Percentiles rank a stretch among this genome's conserved stretches.
These are phyloP conservation scores for Xerocomus spinulosus DNA, from an alignment of 768 basidiomycete species.

Conservation along the genomic window DNA sequence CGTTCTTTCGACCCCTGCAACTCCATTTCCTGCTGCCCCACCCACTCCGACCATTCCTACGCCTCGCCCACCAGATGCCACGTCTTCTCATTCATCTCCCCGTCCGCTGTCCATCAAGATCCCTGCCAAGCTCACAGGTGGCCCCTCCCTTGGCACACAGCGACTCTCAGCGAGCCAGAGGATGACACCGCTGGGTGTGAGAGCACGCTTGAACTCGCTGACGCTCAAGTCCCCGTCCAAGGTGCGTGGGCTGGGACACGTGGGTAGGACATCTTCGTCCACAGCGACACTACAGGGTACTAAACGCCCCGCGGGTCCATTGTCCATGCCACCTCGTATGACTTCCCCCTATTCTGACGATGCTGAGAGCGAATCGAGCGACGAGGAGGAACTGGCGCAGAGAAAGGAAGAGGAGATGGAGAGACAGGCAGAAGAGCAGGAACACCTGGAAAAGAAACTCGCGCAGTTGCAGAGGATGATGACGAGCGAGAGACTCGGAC, in stretches of 20 bases:
- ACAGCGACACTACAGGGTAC: constrained; percentile 63
- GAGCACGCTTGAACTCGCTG: constrained; percentile 68
- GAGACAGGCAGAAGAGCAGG: constrained; percentile 60
- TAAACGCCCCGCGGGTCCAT: constrained; percentile 23
- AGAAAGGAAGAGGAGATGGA: constrained; percentile 68
- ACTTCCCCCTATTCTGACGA: constrained; percentile 51
- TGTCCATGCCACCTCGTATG: constrained; percentile 34
- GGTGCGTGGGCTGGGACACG: constrained; percentile 9
- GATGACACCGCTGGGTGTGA: constrained; percentile 56
- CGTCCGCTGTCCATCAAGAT: constrained; percentile 26
- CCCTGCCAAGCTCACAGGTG: constrained; percentile 6
- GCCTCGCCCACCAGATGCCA: constrained; percentile 14
- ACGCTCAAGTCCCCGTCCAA: constrained; percentile 48
- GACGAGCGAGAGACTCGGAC: constrained; percentile 67
- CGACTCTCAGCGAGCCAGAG: constrained; percentile 40
- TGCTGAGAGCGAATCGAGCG: constrained; percentile 51
- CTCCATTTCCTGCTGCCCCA: constrained; percentile 24
- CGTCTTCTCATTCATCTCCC: constrained; percentile 11
- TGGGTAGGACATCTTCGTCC: constrained; percentile 57
- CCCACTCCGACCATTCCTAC: constrained; percentile 8
- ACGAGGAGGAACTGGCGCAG: constrained; percentile 51
- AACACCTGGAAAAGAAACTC: constrained; percentile 62
- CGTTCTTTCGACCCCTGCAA: constrained; percentile 45
- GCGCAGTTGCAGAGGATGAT: constrained; percentile 66
- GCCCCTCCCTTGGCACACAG: constrained; percentile 10